Conservation (phyloP, 371 early-diverging fungal species). For the Syncephalastrum monosporum region DNA sequence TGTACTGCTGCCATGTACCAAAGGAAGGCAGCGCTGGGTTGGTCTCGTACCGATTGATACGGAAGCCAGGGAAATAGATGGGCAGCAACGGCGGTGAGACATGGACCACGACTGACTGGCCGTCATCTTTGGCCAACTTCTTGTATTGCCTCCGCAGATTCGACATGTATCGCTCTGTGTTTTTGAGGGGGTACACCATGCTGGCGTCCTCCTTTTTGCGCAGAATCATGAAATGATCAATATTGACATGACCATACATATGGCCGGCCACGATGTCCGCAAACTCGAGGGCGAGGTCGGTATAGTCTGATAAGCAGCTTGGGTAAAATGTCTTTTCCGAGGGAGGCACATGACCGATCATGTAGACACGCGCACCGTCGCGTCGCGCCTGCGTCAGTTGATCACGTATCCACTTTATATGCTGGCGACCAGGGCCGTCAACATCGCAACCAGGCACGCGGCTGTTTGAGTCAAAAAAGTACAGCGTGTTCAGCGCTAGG, state of each 20-base stretch:
- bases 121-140: constrained; percentile 3
- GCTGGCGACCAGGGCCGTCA: constrained; percentile 60
- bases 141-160: constrained; percentile 20
- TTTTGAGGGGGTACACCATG: constrained; percentile 1
- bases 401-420: constrained; percentile 69
- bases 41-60: constrained; percentile 56
- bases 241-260: constrained; percentile 77
- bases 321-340: constrained; percentile 15
- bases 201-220: not conserved
- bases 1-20: constrained; percentile 28
- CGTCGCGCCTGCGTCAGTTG: constrained; percentile 49
- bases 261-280: constrained; percentile 63
- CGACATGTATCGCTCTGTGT: constrained; percentile 11
- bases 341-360: constrained; percentile 17
- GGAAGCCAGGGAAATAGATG: constrained; percentile 64
- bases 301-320: constrained; percentile 57
- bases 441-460: constrained; percentile 62
- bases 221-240: constrained; percentile 57
- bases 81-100: constrained; percentile 71
- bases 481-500: constrained; percentile 68
- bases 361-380: constrained; percentile 27
- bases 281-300: constrained; percentile 53
- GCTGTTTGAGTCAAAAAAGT: constrained; percentile 65
- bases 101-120: constrained; percentile 43
- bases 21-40: constrained; percentile 4